These are phyloP conservation scores for Nakaseomyces bracarensis DNA, from an alignment of 1,139 yeast genomes.

Conservation along the genomic window DNA sequence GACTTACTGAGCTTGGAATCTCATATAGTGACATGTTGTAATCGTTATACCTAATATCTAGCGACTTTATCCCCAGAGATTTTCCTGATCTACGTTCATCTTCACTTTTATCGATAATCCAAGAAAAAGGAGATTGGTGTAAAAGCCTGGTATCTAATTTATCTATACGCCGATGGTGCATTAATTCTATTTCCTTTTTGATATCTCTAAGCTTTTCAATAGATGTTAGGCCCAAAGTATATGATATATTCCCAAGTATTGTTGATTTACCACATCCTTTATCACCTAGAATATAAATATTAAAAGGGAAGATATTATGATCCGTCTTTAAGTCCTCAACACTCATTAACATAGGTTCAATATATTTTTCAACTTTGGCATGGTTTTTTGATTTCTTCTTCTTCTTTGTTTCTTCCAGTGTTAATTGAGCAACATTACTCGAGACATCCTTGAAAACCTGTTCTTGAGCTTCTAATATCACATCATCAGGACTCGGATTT, in stretches of 20 bases:
- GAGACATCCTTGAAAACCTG: conserved; percentile 33
- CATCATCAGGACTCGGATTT: conserved; percentile 80
- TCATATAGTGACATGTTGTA: conserved; percentile 4
- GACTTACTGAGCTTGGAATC: not conserved
- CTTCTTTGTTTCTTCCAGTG: conserved; percentile 4
- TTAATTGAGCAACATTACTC: not conserved
- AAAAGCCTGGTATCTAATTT: conserved; percentile 70
- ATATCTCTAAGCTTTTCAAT: conserved; percentile 61
- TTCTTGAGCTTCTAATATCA: conserved; percentile 53
- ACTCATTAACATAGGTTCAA: conserved; percentile 2
- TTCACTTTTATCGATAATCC: conserved; percentile 72
- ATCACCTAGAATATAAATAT: conserved; percentile 54
- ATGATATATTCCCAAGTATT: conserved; percentile 68
- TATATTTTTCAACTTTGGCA: not conserved
- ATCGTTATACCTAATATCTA: conserved; percentile 1
- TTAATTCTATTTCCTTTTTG: conserved; percentile 43
- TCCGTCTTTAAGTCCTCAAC: not conserved
- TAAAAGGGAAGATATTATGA: not conserved
- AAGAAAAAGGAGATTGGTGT: conserved; percentile 84
- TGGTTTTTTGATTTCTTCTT: conserved; percentile 10
- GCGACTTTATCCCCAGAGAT: conserved; percentile 35
- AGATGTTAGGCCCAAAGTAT: conserved; percentile 65
- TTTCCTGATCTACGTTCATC: conserved; percentile 68
- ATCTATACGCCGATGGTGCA: conserved; percentile 34
- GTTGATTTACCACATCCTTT: conserved; percentile 94